Evolutionary conservation across 768 basidiomycete species (phyloP), one percentile per base, ranked within the genome.

Genomic region (Cyathus striatus): DNA sequence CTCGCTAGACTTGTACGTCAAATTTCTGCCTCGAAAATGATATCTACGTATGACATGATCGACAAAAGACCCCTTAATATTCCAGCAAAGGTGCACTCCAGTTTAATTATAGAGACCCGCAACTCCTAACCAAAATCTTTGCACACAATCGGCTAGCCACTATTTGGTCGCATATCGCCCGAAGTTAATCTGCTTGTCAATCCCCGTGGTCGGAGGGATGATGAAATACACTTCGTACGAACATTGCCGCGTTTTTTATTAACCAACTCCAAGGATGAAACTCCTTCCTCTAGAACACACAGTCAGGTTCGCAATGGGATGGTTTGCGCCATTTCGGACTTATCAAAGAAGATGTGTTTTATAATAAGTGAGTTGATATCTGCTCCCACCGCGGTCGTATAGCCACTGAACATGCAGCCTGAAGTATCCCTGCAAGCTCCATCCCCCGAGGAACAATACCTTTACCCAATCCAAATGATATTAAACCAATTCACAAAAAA

Each of bases 271-370:
- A n/a, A 9, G n/a, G 27, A 9, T 30, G 7, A 30, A 7, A n/a
- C 27, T 30, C 9, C n/a, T n/a, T 9, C n/a, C 7, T 30, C 9
- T 30, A 84, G 82, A 84, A 86, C 49, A 81, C 82, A 0, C 83
- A 85, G 61, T 81, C 81, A 0, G 80, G 82, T 6, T 71, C 79
- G 3, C 82, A 86, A 50, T 83, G 82, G 83, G 83, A 85, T 49
- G 81, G 82, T 6, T 43, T 83, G 55, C 68, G 73, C 46, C 81
- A 84, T 49, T 79, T 69, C 50, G 79, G 79, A 2, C 46, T 83
- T 33, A 38, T 58, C 0, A 68, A 75, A 13, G 72, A 82, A 47
- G 65, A 65, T 2, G 63, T 81, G 18, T 81, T 78, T 53, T 84
- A 83, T 57, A 78, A 83, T 61, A 79, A 81, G 80, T 80, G 48